These are phyloP conservation scores for Tanacetum coccineum DNA, from an alignment of 129 eudicot genomes.

Conservation along the genomic window DNA sequence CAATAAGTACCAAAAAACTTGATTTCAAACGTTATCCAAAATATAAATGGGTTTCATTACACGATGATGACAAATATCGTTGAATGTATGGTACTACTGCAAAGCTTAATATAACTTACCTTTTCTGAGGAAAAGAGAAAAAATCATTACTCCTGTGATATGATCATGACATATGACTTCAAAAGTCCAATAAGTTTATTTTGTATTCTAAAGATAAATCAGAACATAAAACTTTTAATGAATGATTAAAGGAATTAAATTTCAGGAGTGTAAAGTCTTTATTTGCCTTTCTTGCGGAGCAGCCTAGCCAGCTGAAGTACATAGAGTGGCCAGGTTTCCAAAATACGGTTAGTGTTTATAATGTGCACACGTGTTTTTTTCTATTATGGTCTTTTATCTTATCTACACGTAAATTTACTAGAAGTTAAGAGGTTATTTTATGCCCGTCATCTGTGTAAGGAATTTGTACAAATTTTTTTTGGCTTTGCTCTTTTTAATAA, in stretches of 20 bases:
- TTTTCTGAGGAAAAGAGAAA: conserved; percentile 5
- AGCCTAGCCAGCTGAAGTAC: conserved; percentile 89
- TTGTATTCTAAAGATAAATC: background rate
- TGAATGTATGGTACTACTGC: background rate
- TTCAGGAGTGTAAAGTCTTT: conserved; percentile 54
- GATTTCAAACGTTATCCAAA: conserved; percentile 7
- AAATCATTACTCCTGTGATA: background rate
- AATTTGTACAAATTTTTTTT: too few relatives aligned
- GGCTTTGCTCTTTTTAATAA: too few relatives aligned
- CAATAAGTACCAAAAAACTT: background rate
- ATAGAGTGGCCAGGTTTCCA: conserved; percentile 95
- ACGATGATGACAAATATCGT: background rate
- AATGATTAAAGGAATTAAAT: background rate
- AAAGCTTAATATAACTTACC: background rate
- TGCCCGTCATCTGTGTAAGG: background rate
- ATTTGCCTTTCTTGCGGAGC: conserved; percentile 59
- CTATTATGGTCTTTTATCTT: conserved; percentile 4
- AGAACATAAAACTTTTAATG: conserved; percentile 5
- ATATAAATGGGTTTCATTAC: conserved; percentile 8
- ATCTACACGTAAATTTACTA: background rate
- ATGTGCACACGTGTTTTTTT: background rate
- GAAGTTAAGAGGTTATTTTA: background rate
- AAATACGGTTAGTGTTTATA: conserved; percentile 62
- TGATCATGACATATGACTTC: conserved; percentile 8
- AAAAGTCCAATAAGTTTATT: background rate